Conservation (phyloP, 2,329 filamentous ascomycete species). For the Rugonectria rugulosa region DNA sequence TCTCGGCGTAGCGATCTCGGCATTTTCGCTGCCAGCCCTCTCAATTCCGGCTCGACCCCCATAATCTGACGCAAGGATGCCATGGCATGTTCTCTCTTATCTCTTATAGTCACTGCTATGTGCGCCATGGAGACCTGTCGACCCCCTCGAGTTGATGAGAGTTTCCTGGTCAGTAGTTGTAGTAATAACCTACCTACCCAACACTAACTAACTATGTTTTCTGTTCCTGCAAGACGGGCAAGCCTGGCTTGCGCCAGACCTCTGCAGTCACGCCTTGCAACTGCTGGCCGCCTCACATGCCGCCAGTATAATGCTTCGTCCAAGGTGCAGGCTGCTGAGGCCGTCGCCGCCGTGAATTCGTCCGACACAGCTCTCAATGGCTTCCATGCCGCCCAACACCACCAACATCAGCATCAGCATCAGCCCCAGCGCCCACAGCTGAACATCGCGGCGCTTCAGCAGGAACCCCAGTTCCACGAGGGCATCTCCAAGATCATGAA, state of each 20-base stretch:
- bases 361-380: conserved; percentile 1
- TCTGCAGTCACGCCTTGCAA: conserved; percentile 8
- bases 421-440: conserved; percentile 6
- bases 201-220: conserved; percentile 9
- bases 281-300: conserved; percentile 1
- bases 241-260: conserved; percentile 6
- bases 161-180: conserved; percentile 13
- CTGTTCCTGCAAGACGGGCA: conserved; percentile 10
- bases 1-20: conserved; percentile 16
- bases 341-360: neutral
- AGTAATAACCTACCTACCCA: conserved; percentile 8
- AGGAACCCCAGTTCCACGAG: conserved; percentile 28
- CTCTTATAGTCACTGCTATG: conserved; percentile 11
- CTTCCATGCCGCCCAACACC: neutral
- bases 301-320: conserved; percentile 13
- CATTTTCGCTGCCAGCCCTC: conserved; percentile 6
- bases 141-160: conserved; percentile 1
- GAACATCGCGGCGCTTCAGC: conserved; percentile 8
- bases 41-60: neutral
- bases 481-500: conserved; percentile 33
- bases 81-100: conserved; percentile 9
- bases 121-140: neutral
- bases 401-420: neutral
- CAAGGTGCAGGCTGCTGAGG: conserved; percentile 7
- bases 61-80: neutral